A percentile compares a stretch with the other conserved stretches of the same genome.
Conservation (phyloP, 2,329 filamentous ascomycete species). For the Zasmidium cellare region DNA sequence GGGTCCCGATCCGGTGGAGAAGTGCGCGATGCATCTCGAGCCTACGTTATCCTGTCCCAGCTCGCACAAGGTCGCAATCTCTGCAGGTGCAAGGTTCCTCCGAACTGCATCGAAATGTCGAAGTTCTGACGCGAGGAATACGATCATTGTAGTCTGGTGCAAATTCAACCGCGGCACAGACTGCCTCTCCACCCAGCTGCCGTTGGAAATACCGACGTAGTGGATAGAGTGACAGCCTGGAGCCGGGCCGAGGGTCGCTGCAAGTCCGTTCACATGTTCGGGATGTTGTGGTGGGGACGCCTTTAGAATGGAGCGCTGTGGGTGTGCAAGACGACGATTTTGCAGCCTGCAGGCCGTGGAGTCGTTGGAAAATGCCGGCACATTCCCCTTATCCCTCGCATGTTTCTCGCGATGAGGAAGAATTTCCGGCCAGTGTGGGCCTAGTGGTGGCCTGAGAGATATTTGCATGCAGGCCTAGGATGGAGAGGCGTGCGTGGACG, state of each 20-base stretch:
- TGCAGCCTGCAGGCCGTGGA: not conserved
- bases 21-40: not conserved
- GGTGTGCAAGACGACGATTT: not conserved
- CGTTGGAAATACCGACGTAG: conserved; percentile 7
- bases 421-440: not conserved
- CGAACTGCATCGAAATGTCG: not conserved
- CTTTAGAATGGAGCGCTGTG: not conserved
- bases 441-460: not conserved
- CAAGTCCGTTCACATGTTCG: not conserved
- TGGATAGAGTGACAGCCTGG: conserved; percentile 8
- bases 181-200: conserved; percentile 2
- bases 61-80: not conserved
- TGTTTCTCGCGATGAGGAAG: conserved; percentile 2
- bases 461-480: too few relatives aligned
- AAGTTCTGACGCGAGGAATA: too few relatives aligned
- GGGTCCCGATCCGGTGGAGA: conserved; percentile 2
- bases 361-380: not conserved
- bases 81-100: not conserved
- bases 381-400: not conserved
- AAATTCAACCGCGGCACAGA: conserved; percentile 1
- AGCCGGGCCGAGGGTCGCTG: conserved; percentile 8
- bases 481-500: not conserved
- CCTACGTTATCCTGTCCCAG: not conserved
- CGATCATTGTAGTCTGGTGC: too few relatives aligned
- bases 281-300: not conserved